Evolutionary conservation across 2,329 filamentous ascomycete species (phyloP).

Genomic region (Xylariaceae sp.): DNA sequence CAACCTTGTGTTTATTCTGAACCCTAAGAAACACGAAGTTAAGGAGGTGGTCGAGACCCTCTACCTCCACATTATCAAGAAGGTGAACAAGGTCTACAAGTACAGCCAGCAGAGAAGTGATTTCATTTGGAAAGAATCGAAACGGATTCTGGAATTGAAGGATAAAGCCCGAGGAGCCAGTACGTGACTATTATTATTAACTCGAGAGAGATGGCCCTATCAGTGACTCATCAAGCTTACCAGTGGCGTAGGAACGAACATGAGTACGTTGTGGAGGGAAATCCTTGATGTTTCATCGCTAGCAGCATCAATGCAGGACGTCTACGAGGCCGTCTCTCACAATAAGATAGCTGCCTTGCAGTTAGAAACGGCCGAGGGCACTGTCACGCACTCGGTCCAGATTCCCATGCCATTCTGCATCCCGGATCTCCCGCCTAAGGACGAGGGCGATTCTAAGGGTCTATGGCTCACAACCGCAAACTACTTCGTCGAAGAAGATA

Average conservation of each 20-base stretch:
- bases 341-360: conserved; percentile 86
- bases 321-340: conserved; percentile 79
- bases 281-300: conserved; percentile 75
- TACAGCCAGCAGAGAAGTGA: conserved; percentile 88
- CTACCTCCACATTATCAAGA: conserved; percentile 87
- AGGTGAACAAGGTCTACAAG: conserved; percentile 88
- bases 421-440: conserved; percentile 69
- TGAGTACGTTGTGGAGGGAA: conserved; percentile 69
- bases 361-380: conserved; percentile 64
- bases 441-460: conserved; percentile 70
- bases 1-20: conserved; percentile 90
- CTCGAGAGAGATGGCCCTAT: background rate
- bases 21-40: conserved; percentile 76
- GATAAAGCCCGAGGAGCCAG: conserved; percentile 71
- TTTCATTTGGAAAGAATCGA: conserved; percentile 90
- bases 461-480: conserved; percentile 89
- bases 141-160: conserved; percentile 78
- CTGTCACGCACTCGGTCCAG: conserved; percentile 64
- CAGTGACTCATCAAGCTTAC: conserved; percentile 31
- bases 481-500: conserved; percentile 70
- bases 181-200: conserved; percentile 38
- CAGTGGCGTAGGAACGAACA: conserved; percentile 51
- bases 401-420: conserved; percentile 70
- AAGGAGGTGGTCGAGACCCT: conserved; percentile 74
- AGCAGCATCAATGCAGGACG: conserved; percentile 78